Base-by-base conservation (phyloP, 176 grass and related monocot genomes). In the Ensete glaucum region DNA sequence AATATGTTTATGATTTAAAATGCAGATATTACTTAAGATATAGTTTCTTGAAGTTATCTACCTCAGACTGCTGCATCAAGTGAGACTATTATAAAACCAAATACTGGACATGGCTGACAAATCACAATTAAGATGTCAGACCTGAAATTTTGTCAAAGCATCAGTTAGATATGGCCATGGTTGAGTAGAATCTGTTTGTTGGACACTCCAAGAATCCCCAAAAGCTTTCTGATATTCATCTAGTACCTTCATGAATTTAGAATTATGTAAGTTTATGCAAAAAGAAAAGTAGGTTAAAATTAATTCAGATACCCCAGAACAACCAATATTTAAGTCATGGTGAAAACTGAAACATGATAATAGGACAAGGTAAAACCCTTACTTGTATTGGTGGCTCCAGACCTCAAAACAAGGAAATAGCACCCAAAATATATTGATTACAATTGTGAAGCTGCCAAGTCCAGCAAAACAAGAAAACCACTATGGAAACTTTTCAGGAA, bases 221-320 rank as follows among this genome's bases (percentile, higher is more conserved):
- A 91, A 98, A 83, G 86, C 69, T 79, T 99, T 99, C 77, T 95
- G 91, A 85, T 99, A 99, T 86, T 99, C 96, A 77, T 99, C 96
- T 74, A 99, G 84, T 54, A 99, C 91, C 96, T 99, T 80, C 77
- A 91, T 25, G 64, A 71, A 80, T 77, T 26, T 1, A 71, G 0
- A 73, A 52, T 73, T 70, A 71, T 34, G 27, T 62, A 62, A 62
- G 15, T 19, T 15, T 21, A 62, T 62, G 57, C 34, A 43, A 43
- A 43, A 0, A 6, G 34, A 43, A 43, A 43, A 43, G 34, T 43
- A 34, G 34, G 0, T 43, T 43, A 43, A 43, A 43, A 43, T 43
- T 43, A 43, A 43, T 43, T 43, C 34, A 43, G 34, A 43, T 43
- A 43, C 67, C 34, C 29, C 34, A 60, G 17, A 60, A n/a, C 17